A percentile compares a stretch with the other conserved stretches of the same genome.
Conservation (phyloP, 108 stramenopile genomes). For the Conticribra weissflogii region DNA sequence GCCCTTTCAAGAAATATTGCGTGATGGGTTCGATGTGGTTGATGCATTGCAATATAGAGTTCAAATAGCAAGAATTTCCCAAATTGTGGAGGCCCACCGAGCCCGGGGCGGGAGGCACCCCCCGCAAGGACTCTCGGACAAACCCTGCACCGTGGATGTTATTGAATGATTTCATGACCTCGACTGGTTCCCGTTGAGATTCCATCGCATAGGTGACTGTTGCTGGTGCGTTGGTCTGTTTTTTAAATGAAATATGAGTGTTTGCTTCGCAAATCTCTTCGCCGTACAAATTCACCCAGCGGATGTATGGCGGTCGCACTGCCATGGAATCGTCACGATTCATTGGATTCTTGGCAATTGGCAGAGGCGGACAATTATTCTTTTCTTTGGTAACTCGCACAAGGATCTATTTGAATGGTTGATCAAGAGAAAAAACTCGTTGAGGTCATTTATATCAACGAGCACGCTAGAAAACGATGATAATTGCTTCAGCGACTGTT, state of each 20-base stretch:
- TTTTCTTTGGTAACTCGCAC: conserved; percentile 76
- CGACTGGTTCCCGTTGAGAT: conserved; percentile 58
- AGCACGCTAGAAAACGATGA: too few relatives aligned
- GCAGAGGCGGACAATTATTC: conserved; percentile 22
- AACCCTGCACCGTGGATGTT: conserved; percentile 76
- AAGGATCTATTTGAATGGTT: conserved; percentile 38
- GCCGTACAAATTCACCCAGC: conserved; percentile 83
- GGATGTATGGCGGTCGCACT: conserved; percentile 61
- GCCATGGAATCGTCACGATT: conserved; percentile 16
- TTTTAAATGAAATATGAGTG: conserved; percentile 60
- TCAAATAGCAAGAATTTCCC: conserved; percentile 98
- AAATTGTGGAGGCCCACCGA: conserved; percentile 95
- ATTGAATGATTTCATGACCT: conserved; percentile 74
- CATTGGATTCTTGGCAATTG: conserved; percentile 5
- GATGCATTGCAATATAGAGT: conserved; percentile 93
- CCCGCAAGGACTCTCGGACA: conserved; percentile 79
- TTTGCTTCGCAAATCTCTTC: conserved; percentile 77
- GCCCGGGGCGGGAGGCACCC: conserved; percentile 80
- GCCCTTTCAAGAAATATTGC: conserved; percentile 82
- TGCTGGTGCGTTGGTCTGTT: conserved; percentile 43
- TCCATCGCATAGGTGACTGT: conserved; percentile 73
- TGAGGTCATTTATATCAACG: too few relatives aligned
- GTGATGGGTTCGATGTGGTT: conserved; percentile 84
- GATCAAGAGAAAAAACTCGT: too few relatives aligned
- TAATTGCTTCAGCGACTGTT: too few relatives aligned